Conservation (phyloP, 140 eudicot genomes). For the Bidens hawaiensis region DNA sequence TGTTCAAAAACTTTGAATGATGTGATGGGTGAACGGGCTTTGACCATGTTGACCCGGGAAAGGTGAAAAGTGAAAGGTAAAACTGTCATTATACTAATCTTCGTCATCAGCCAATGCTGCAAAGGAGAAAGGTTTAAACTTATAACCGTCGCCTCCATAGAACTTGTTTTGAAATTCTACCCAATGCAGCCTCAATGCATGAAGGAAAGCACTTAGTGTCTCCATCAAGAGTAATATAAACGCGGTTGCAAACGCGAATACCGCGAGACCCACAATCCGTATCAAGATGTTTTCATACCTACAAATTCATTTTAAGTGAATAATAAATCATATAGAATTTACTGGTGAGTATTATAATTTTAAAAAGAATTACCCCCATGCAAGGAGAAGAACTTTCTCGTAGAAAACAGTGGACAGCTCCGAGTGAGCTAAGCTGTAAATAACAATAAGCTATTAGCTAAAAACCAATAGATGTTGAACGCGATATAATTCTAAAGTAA, state of each 20-base stretch:
- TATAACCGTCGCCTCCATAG: constrained; percentile 82
- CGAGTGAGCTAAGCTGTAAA: constrained; percentile 95
- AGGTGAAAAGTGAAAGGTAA: background rate
- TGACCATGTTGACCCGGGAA: constrained; percentile 19
- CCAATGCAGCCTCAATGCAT: constrained; percentile 96
- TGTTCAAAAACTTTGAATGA: constrained; percentile 2
- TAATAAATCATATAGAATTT: background rate
- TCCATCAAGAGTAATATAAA: constrained; percentile 94
- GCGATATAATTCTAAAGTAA: background rate
- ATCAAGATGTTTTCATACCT: constrained; percentile 75
- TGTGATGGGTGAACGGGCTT: background rate
- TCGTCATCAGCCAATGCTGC: constrained; percentile 83
- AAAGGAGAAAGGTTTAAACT: constrained; percentile 77
- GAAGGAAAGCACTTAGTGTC: constrained; percentile 91
- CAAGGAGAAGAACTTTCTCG: constrained; percentile 91
- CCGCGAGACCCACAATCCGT: constrained; percentile 71
- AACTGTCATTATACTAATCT: constrained; percentile 38
- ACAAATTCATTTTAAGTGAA: constrained; percentile 10
- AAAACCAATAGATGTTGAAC: background rate
- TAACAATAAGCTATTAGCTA: constrained; percentile 1
- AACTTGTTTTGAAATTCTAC: constrained; percentile 93
- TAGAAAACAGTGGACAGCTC: constrained; percentile 95
- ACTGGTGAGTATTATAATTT: background rate
- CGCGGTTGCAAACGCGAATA: constrained; percentile 89
- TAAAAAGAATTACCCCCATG: constrained; percentile 69